Base-by-base conservation (phyloP, 2,329 filamentous ascomycete genomes). In the Aspergillus tamarii region DNA sequence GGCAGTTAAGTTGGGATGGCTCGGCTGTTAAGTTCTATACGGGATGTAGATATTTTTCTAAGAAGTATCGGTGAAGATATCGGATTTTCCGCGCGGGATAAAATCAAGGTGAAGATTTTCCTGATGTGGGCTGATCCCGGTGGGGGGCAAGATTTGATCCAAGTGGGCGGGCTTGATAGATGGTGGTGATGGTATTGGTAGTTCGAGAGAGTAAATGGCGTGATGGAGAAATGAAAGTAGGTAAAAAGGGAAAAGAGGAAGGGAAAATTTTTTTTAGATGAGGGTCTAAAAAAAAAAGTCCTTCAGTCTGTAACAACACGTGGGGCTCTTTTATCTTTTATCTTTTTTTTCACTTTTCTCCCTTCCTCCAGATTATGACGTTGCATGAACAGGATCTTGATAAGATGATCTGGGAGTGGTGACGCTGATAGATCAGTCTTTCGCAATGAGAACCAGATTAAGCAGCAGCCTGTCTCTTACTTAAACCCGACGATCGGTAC, bases 301-400 rank as follows among this genome's bases (percentile, higher is more conserved):
- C 52, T 54, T 54, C 50, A 52, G 9, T 23, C n/a, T 50, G 48
- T 36, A 32, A 54, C 59, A 60, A 66, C 65, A 69, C 67, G 69
- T 72, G 69, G 67, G 70, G 69, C 64, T 66, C 64, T 62, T 19
- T 16, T 39, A 21, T 19, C 11, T 39, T 39, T 19, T 26, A 16
- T 10, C 1, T 32, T 19, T 21, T 55, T 23, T 39, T 21, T 14
- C 14, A 10, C 16, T 7, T 26, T 23, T 16, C 21, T n/a, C 16
- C 2, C 14, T 54, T 19, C 11, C 23, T 57, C 43, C 60, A 45
- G 39, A 59, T 43, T 52, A 72, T 71, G 67, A 71, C 70, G 69
- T 72, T 65, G 65, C 63, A 62, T 45, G 68, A 63, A 43, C 57
- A 48, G 46, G 36, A 26, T 46, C 34, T 21, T 45, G 36, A 57